Percentiles rank a stretch among this genome's conserved stretches.
These are phyloP conservation scores for Logfia minima DNA, from an alignment of 129 eudicot genomes.

Conservation along the genomic window DNA sequence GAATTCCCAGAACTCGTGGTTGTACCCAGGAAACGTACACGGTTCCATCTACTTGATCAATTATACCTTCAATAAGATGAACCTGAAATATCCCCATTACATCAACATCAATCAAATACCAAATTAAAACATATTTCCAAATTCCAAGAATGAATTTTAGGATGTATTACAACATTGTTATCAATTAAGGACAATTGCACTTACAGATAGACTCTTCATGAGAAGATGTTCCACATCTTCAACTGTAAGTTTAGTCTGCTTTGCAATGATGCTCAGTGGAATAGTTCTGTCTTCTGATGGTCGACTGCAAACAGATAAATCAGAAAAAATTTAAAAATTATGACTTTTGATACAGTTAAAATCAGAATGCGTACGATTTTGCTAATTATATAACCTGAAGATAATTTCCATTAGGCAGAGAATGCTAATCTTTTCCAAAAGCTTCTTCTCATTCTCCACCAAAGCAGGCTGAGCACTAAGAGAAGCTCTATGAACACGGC, in stretches of 20 bases:
- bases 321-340: not conserved
- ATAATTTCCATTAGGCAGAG: conserved; percentile 96
- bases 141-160: not conserved
- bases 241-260: conserved; percentile 70
- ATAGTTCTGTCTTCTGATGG: conserved; percentile 90
- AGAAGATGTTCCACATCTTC: conserved; percentile 93
- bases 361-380: not conserved
- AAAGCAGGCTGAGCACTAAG: conserved; percentile 83
- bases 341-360: not conserved
- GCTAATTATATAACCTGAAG: conserved; percentile 54
- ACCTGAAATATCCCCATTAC: conserved; percentile 47
- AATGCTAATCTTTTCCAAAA: conserved; percentile 88
- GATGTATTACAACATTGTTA: not conserved
- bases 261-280: conserved; percentile 78
- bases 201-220: conserved; percentile 97
- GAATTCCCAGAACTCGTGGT: conserved; percentile 84
- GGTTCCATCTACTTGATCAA: conserved; percentile 91
- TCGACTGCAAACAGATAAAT: conserved; percentile 61
- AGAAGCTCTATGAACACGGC: conserved; percentile 72
- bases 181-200: conserved; percentile 13
- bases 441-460: conserved; percentile 83
- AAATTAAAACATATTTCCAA: not conserved
- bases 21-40: conserved; percentile 96
- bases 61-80: conserved; percentile 90
- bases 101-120: not conserved